A percentile compares a stretch with the other conserved stretches of the same genome.
phyloP scores from a whole-genome alignment of 331 rosid species.

The Rosa hybrid region DNA sequence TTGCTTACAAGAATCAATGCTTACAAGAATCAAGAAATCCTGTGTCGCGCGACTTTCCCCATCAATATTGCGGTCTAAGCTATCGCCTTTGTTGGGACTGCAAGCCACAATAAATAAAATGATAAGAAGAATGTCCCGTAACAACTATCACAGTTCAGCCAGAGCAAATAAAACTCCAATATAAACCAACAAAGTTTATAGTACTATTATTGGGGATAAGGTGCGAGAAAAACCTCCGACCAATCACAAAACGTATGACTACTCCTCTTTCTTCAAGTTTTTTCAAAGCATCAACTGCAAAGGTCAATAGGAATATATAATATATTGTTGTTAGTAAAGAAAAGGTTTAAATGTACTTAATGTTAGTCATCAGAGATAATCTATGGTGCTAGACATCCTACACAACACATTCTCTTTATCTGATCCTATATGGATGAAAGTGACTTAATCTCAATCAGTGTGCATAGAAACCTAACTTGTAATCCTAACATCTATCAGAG shows the following conservation, averaged over 20 bases:
- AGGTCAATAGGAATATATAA: slow-evolving; percentile 17
- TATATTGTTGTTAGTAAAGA: not conserved
- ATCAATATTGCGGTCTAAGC: slow-evolving; percentile 91
- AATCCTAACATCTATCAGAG: slow-evolving; percentile 6
- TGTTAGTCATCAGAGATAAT: not conserved
- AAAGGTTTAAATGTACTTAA: not conserved
- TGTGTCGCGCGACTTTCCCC: slow-evolving; percentile 68
- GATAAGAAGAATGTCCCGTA: slow-evolving; percentile 17
- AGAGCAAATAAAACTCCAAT: slow-evolving; percentile 13
- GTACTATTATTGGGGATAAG: slow-evolving; percentile 25
- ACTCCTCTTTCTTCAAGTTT: slow-evolving; percentile 97
- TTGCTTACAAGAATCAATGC: slow-evolving; percentile 85
- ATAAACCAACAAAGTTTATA: slow-evolving; percentile 19
- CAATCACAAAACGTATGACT: slow-evolving; percentile 85
- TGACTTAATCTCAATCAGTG: not conserved
- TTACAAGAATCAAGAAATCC: slow-evolving; percentile 94
- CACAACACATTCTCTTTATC: not conserved
- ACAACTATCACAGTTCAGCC: slow-evolving; percentile 1
- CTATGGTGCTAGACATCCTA: not conserved
- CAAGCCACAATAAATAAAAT: slow-evolving; percentile 32
- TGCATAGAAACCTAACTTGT: not conserved
- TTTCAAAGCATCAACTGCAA: slow-evolving; percentile 83
- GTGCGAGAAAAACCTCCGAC: slow-evolving; percentile 84
- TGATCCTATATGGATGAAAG: not conserved
- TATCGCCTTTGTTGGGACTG: slow-evolving; percentile 95